phyloP scores from a whole-genome alignment of 2,329 filamentous ascomycete genomes.

The Dryadomyces quercivorus region DNA sequence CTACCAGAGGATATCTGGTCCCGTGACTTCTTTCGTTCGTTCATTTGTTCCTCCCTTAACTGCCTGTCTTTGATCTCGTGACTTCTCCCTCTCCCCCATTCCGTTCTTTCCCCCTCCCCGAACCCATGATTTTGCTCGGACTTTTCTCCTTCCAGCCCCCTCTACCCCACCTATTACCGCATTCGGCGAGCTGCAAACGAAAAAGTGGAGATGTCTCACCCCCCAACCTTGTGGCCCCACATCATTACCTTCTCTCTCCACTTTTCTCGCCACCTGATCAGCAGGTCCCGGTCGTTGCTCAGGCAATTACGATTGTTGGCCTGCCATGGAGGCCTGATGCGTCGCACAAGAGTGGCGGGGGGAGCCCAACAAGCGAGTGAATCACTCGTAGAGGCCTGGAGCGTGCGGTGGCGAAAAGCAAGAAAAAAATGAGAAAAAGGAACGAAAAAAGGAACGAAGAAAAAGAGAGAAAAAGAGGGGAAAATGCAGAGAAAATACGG shows the following conservation, averaged over 20 bases:
- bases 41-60: no score
- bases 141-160: background rate
- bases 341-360: background rate
- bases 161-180: background rate
- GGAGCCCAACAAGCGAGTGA: background rate
- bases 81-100: no score
- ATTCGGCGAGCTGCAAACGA: background rate
- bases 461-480: background rate
- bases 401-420: background rate
- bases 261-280: background rate
- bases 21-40: no score
- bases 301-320: constrained; percentile 4
- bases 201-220: background rate
- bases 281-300: background rate
- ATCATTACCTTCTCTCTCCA: background rate
- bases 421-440: no score
- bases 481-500: no score
- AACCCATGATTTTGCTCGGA: no score
- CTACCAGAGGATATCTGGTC: no score
- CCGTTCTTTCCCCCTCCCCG: no score
- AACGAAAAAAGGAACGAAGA: background rate
- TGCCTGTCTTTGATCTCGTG: no score
- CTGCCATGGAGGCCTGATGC: no score
- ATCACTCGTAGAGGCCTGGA: background rate
- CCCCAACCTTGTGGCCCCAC: background rate